A percentile compares a stretch with the other conserved stretches of the same genome.
phyloP scores from a whole-genome alignment of 345 rosid genomes.

The Arabidopsis arenosa region DNA sequence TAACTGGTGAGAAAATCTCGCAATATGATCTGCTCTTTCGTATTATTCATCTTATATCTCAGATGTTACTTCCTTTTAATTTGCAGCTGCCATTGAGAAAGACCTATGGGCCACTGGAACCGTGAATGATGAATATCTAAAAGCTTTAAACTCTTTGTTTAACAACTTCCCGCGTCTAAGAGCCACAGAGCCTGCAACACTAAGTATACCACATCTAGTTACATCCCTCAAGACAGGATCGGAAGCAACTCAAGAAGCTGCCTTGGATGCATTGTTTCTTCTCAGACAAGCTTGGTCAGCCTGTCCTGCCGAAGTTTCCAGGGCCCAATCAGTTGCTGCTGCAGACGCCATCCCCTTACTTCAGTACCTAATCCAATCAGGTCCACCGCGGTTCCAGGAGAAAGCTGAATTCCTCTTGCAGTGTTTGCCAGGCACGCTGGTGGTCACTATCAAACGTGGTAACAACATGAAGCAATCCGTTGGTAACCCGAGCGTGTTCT shows the following conservation, averaged over 20 bases:
- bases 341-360: conserved; percentile 98
- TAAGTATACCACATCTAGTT: conserved; percentile 94
- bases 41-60: conserved; percentile 14
- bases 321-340: conserved; percentile 95
- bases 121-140: conserved; percentile 93
- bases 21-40: conserved; percentile 3
- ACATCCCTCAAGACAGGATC: conserved; percentile 92
- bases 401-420: conserved; percentile 95
- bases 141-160: conserved; percentile 85
- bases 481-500: conserved; percentile 95
- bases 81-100: conserved; percentile 97
- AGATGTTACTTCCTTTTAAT: conserved; percentile 23
- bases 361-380: conserved; percentile 96
- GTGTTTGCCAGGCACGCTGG: conserved; percentile 96
- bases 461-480: conserved; percentile 99
- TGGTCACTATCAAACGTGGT: conserved; percentile 92
- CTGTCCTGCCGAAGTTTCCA: conserved; percentile 95
- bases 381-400: conserved; percentile 99
- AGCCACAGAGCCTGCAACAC: conserved; percentile 98
- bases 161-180: conserved; percentile 97
- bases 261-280: conserved; percentile 91
- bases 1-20: conserved; percentile 72
- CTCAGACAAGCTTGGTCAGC: conserved; percentile 99
- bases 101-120: conserved; percentile 98
- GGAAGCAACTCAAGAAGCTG: conserved; percentile 99